These are phyloP conservation scores for Tricholomella constricta DNA, from an alignment of 768 basidiomycete genomes.

Conservation along the genomic window DNA sequence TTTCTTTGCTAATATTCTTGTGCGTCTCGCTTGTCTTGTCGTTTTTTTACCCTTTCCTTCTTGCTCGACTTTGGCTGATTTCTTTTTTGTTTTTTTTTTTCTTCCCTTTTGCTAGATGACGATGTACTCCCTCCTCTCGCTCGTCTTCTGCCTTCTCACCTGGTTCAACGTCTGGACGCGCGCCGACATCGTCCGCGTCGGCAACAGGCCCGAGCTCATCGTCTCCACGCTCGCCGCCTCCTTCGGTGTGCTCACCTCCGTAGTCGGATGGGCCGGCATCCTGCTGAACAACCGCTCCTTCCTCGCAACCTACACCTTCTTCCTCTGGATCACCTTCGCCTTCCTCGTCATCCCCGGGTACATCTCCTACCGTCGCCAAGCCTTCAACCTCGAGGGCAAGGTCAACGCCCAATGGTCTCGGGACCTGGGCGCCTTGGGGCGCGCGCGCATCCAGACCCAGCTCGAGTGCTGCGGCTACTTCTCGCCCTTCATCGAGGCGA, in stretches of 20 bases:
- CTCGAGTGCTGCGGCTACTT: slow-evolving; percentile 81
- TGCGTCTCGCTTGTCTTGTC: too few species aligned
- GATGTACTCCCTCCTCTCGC: slow-evolving; percentile 57
- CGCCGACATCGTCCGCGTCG: slow-evolving; percentile 70
- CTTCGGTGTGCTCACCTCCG: slow-evolving; percentile 61
- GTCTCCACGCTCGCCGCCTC: slow-evolving; percentile 67
- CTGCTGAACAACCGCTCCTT: slow-evolving; percentile 85
- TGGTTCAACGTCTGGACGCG: slow-evolving; percentile 77
- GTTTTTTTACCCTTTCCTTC: background rate
- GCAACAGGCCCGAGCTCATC: slow-evolving; percentile 66
- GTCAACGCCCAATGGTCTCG: slow-evolving; percentile 75
- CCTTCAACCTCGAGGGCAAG: slow-evolving; percentile 71
- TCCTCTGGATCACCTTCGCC: slow-evolving; percentile 75
- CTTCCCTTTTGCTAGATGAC: too few species aligned
- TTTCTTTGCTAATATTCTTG: slow-evolving; percentile 62
- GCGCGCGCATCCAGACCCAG: slow-evolving; percentile 71
- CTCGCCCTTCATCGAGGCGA: slow-evolving; percentile 78
- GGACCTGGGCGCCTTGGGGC: slow-evolving; percentile 53
- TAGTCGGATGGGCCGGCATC: slow-evolving; percentile 82
- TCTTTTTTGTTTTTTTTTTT: too few species aligned
- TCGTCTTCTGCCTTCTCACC: slow-evolving; percentile 67
- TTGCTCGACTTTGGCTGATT: background rate
- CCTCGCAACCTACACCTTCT: slow-evolving; percentile 76
- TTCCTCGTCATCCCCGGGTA: slow-evolving; percentile 78
- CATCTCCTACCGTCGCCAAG: slow-evolving; percentile 67